Evolutionary conservation across 225 moss, liverwort and hornwort species (phyloP), one percentile per base, ranked within the genome.

Genomic region (Pseudisothecium myosuroides): DNA sequence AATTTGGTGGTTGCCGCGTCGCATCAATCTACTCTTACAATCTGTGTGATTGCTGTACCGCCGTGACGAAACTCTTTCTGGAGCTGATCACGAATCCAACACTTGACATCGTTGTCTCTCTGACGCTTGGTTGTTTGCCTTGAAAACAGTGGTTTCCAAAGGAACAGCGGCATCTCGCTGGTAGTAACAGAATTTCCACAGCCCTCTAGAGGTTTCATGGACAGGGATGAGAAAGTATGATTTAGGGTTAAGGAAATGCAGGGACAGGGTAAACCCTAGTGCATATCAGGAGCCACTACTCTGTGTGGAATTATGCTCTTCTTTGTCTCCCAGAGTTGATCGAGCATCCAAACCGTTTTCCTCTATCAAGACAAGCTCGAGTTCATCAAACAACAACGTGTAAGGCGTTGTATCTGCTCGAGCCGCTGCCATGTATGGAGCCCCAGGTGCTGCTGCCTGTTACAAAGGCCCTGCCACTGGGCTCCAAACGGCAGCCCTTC

Each of bases 351-450:
- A 68, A 82, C 59, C 59, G 9, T 52, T 83, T 69, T 83, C 49
- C 52, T 67, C 41, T 34, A 68, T 78, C 39, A n/a, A 61, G 69
- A 61, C 59, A 66, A 60, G 50, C 36, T 63, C 28, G 84, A 80
- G 47, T n/a, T 43, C 28, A 43, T 62, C 45, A 43, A 65, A 45
- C 56, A 37, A 37, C 88, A 78, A 55, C 67, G 67, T 68, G n/a
- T 77, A 67, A 88, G 66, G 24, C 43, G 65, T 65, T 87, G n/a
- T 50, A 28, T 36, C 23, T 84, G 77, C 84, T 67, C 55, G 89
- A 83, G 65, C 50, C 77, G 85, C 89, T 87, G 89, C 89, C 93
- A 93, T 93, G 93, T 83, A 91, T 88, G 93, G 93, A 85, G 90
- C 74, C 88, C 66, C 87, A 88, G 76, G 89, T 63, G 87, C 83